Base-by-base conservation (phyloP, 371 early-diverging fungal genomes). In the Batrachochytrium dendrobatidis region DNA sequence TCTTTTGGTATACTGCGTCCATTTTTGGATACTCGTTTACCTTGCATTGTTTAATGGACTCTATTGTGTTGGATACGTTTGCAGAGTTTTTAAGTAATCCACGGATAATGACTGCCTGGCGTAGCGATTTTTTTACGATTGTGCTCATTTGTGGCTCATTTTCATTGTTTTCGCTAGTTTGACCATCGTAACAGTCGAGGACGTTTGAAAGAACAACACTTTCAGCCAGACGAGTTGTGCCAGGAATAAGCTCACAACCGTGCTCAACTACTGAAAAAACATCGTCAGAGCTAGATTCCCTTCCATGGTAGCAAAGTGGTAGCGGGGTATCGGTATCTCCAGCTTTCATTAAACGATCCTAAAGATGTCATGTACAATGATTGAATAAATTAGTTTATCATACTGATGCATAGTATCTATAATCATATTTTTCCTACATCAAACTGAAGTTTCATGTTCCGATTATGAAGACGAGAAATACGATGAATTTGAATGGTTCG, bases 391-490 rank as follows among this genome's bases (percentile, higher is more conserved):
- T 48, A 18, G n/a, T 48, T 8, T 6, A 29, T 18, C 49, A 48
- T 6, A 18, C 12, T 18, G 24, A 8, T n/a, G n/a, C n/a, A n/a
- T n/a, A n/a, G n/a, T n/a, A n/a, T n/a, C n/a, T n/a, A n/a, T n/a
- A n/a, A n/a, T n/a, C n/a, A 18, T 48, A 18, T 18, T 22, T 29
- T 6, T 6, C 49, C 49, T 29, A 75, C 80, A 61, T 80, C 76
- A 61, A 70, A 74, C 33, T 60, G 58, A 53, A 61, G 66, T 45
- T 69, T 70, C 28, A 71, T 43, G 53, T 58, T 56, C 17, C 79
- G 65, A 53, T 80, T 80, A 49, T 77, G 76, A 0, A 80, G 34
- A 22, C 69, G 54, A 2, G 74, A 72, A 25, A 77, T 74, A 7
- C 76, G 53, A 52, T 80, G 77, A 10, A 79, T 70, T 46, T 73